These are phyloP conservation scores for Xylariaceae sp. DNA, from an alignment of 2,329 filamentous ascomycete genomes.

Conservation along the genomic window DNA sequence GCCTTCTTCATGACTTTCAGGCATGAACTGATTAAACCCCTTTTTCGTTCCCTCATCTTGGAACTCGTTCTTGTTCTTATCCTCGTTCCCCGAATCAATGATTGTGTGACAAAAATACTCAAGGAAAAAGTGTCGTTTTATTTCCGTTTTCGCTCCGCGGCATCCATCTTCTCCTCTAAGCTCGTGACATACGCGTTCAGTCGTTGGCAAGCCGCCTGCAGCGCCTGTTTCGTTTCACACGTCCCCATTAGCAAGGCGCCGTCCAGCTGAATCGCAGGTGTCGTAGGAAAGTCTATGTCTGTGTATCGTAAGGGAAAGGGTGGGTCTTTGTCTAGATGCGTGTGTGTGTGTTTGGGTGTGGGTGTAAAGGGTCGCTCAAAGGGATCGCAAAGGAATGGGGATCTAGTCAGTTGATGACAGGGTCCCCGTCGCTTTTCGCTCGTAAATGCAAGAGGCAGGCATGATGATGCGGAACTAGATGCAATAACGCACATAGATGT, in stretches of 20 bases:
- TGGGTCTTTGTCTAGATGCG: background rate
- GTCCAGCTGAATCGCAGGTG: slow-evolving; percentile 1
- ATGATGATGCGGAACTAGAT: slow-evolving; percentile 34
- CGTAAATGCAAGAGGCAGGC: slow-evolving; percentile 11
- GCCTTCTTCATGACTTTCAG: background rate
- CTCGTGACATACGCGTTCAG: slow-evolving; percentile 80
- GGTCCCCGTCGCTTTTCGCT: slow-evolving; percentile 10
- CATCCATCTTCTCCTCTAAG: slow-evolving; percentile 76
- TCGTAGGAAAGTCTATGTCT: background rate
- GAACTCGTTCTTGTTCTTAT: background rate
- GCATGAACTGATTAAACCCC: too few species aligned
- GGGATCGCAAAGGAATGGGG: slow-evolving; percentile 21
- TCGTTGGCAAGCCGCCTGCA: slow-evolving; percentile 83
- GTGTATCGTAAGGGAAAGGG: background rate
- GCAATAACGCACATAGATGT: slow-evolving; percentile 80
- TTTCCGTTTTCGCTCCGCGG: slow-evolving; percentile 65
- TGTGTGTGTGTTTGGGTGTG: background rate
- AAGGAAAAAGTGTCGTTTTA: slow-evolving; percentile 31
- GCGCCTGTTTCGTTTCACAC: slow-evolving; percentile 55
- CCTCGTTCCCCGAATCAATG: background rate
- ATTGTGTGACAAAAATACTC: background rate
- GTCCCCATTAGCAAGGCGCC: slow-evolving; percentile 11
- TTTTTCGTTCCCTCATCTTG: too few species aligned
- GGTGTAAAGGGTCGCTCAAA: slow-evolving; percentile 19
- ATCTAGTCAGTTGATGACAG: slow-evolving; percentile 5